Evolutionary conservation across 1,284 basidiomycete species (phyloP).

Genomic region (Kalmanozyma brasiliensis): DNA sequence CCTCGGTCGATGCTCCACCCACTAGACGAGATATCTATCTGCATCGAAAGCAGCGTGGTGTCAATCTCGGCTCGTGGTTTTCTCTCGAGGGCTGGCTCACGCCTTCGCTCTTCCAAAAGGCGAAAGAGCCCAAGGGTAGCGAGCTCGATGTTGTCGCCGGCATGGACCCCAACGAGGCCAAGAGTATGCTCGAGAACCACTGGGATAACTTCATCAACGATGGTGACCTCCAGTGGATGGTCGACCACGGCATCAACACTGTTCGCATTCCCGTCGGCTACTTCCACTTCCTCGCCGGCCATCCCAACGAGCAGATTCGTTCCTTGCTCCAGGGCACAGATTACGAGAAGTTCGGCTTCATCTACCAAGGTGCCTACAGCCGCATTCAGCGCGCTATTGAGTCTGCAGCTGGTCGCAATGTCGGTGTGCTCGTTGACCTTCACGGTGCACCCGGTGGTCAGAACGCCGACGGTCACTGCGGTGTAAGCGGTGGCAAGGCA

Average conservation of each 20-base stretch:
- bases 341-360: slow-evolving; percentile 73
- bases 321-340: slow-evolving; percentile 77
- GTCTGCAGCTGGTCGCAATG: slow-evolving; percentile 74
- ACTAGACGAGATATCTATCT: slow-evolving; percentile 71
- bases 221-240: slow-evolving; percentile 74
- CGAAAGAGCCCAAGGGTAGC: slow-evolving; percentile 49
- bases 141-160: slow-evolving; percentile 78
- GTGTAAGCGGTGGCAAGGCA: slow-evolving; percentile 40
- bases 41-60: slow-evolving; percentile 81
- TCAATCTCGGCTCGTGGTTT: slow-evolving; percentile 78
- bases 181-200: slow-evolving; percentile 77
- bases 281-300: slow-evolving; percentile 82
- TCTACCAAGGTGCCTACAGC: slow-evolving; percentile 80
- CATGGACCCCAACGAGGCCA: slow-evolving; percentile 70
- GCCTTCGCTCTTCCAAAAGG: slow-evolving; percentile 55
- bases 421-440: slow-evolving; percentile 80
- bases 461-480: slow-evolving; percentile 69
- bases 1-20: slow-evolving; percentile 31
- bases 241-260: slow-evolving; percentile 79
- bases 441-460: slow-evolving; percentile 76
- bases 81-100: slow-evolving; percentile 68
- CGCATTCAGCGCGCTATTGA: slow-evolving; percentile 78
- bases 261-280: slow-evolving; percentile 80
- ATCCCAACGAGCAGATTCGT: slow-evolving; percentile 72
- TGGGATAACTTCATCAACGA: slow-evolving; percentile 75